Conservation (phyloP, 129 eudicot genomes). For the Rutidosis leptorrhynchoides region DNA sequence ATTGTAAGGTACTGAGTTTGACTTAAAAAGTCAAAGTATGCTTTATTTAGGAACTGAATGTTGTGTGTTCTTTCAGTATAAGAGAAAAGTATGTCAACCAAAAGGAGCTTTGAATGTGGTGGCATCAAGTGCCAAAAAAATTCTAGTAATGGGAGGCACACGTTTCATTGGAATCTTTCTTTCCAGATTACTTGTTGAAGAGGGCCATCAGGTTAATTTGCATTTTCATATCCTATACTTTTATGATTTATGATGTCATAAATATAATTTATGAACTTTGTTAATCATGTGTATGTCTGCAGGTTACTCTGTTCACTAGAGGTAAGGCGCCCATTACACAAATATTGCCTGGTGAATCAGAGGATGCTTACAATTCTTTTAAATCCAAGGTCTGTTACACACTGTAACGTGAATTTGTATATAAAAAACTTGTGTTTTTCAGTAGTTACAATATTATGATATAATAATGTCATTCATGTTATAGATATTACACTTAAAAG, state of each 20-base stretch:
- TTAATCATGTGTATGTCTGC: slow-evolving; percentile 22
- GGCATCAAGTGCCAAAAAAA: slow-evolving; percentile 86
- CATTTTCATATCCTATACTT: not conserved
- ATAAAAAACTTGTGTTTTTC: not conserved
- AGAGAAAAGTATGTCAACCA: slow-evolving; percentile 77
- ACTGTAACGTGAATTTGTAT: not conserved
- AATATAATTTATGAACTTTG: not conserved
- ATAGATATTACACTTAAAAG: slow-evolving; percentile 90
- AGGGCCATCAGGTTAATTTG: slow-evolving; percentile 82
- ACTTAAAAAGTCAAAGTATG: slow-evolving; percentile 14
- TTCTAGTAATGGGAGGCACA: slow-evolving; percentile 97
- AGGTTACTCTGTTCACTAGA: slow-evolving; percentile 94
- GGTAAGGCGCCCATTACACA: slow-evolving; percentile 95
- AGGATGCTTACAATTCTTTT: slow-evolving; percentile 68
- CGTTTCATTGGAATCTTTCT: slow-evolving; percentile 92
- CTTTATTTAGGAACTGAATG: not conserved
- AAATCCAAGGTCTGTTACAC: slow-evolving; percentile 60
- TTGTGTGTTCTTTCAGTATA: slow-evolving; percentile 47
- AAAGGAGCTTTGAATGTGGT: slow-evolving; percentile 69
- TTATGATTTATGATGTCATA: slow-evolving; percentile 3
- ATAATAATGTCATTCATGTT: slow-evolving; percentile 12
- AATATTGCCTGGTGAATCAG: slow-evolving; percentile 87
- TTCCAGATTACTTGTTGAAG: slow-evolving; percentile 92
- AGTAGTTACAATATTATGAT: no score
- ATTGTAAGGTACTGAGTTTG: slow-evolving; percentile 17